Percentiles rank a stretch among this genome's conserved stretches.
These are phyloP conservation scores for Balamuthia mandrillaris DNA, from an alignment of 208 protist species.

Conservation along the genomic window DNA sequence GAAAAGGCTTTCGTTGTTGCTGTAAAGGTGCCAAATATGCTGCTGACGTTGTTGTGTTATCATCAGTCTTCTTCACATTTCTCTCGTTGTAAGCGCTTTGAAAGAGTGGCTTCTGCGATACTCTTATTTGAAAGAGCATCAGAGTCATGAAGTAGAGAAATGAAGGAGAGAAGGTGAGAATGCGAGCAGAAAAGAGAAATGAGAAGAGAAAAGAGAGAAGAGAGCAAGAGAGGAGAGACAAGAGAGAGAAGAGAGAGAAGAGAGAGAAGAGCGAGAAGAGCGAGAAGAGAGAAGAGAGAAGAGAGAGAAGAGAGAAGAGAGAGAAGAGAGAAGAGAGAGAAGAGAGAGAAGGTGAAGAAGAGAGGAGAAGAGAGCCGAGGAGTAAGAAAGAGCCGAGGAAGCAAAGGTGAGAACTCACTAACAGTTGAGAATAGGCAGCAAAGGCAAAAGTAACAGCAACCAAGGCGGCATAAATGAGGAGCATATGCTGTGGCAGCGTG, in stretches of 20 bases:
- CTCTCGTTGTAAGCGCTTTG: background rate
- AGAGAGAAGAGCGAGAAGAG: too few species aligned
- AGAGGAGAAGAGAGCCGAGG: too few species aligned
- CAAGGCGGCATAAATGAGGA: background rate
- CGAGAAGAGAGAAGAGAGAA: too few species aligned
- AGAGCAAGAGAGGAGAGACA: too few species aligned
- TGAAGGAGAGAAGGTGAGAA: background rate
- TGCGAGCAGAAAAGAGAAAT: too few species aligned
- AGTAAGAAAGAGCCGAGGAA: too few species aligned
- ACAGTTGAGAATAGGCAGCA: background rate
- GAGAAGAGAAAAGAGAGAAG: too few species aligned
- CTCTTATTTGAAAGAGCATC: background rate
- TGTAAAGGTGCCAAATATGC: background rate
- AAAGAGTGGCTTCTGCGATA: too few species aligned
- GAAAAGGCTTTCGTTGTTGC: constrained; percentile 33
- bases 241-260: too few species aligned
- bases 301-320: too few species aligned
- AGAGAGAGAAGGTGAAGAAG: too few species aligned
- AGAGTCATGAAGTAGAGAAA: background rate
- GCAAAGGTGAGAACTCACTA: background rate
- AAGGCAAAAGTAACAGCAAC: background rate
- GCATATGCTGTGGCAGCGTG: background rate
- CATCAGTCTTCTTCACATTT: background rate
- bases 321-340: background rate
- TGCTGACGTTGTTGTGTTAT: background rate